Base-by-base conservation (phyloP, 768 basidiomycete genomes). In the Suillus subaureus region DNA sequence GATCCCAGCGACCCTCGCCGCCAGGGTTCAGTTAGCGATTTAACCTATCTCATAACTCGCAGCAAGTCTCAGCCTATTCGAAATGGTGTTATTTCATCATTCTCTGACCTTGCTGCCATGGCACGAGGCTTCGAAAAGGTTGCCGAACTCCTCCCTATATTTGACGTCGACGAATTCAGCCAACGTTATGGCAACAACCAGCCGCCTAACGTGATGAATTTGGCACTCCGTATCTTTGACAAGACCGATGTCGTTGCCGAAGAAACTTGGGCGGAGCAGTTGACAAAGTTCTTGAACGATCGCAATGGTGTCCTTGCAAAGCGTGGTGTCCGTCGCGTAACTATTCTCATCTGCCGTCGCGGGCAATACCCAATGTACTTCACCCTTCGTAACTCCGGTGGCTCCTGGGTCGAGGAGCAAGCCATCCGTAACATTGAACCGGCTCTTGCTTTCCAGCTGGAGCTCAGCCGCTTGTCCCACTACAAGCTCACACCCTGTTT, bases 351-450 rank as follows among this genome's bases (percentile, higher is more conserved):
- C 68, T 99, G 97, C 81, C 90, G 94, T 60, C 89, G 86, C 64
- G 91, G 91, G 58, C 89, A 92, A 75, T 99, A 99, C 77, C 97
- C 97, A 7, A 87, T 92, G 72, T 99, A 96, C 84, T 94, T 89
- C 82, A 99, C 97, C 60, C 80, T 99, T 18, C 90, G 97, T 64
- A 87, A 90, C 61, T 80, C 82, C 66, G 84, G 87, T 49, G 88
- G 85, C 16, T 76, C 78, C 18, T 99, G 97, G 97, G 85, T 83
- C 58, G 97, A 99, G 83, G 94, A 99, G 76, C 88, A 94, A 75
- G 91, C 96, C 16, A 97, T 99, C 76, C 92, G 97, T 76, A 97
- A 99, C 81, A 96, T 97, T 66, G 97, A 99, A 76, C 97, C 97
- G 26, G 97, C 97, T 31, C 84, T 99, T 49, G 97, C 97, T 37